Conservation (phyloP, 176 grass and related monocot genomes). For the Triticum aestivum region DNA sequence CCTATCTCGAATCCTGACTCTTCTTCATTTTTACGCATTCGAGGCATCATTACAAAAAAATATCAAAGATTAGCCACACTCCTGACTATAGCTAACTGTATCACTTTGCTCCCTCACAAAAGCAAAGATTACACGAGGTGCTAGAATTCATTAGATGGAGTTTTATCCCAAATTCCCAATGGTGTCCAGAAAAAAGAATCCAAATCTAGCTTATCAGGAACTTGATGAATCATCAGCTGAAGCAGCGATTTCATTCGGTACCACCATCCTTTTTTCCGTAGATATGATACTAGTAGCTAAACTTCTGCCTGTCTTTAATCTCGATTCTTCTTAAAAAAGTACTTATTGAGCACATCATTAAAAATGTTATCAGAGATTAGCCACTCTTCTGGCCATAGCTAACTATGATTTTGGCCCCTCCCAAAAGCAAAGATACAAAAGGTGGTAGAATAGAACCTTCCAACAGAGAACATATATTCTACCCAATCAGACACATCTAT, state of each 20-base stretch:
- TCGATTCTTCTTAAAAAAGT: background rate
- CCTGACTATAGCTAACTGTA: too few relatives aligned
- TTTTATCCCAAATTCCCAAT: too few relatives aligned
- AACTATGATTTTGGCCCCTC: background rate
- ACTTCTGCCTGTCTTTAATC: background rate
- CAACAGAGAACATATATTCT: background rate
- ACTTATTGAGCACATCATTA: background rate
- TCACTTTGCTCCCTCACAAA: conserved; percentile 3
- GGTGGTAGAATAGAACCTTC: background rate
- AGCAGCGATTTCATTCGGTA: background rate
- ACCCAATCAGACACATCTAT: background rate
- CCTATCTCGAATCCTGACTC: background rate
- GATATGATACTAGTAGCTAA: background rate
- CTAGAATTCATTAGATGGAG: background rate
- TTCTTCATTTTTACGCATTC: background rate
- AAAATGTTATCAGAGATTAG: background rate
- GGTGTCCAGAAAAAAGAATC: too few relatives aligned
- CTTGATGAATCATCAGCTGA: background rate
- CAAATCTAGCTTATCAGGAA: too few relatives aligned
- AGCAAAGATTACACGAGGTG: conserved; percentile 12
- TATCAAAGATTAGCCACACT: too few relatives aligned
- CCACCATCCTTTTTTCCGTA: background rate
- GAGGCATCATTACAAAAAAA: background rate
- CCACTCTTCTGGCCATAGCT: background rate
- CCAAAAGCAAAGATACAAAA: background rate